Evolutionary conservation across 257 asterid species (phyloP).

Genomic region (Petunia axillaris): DNA sequence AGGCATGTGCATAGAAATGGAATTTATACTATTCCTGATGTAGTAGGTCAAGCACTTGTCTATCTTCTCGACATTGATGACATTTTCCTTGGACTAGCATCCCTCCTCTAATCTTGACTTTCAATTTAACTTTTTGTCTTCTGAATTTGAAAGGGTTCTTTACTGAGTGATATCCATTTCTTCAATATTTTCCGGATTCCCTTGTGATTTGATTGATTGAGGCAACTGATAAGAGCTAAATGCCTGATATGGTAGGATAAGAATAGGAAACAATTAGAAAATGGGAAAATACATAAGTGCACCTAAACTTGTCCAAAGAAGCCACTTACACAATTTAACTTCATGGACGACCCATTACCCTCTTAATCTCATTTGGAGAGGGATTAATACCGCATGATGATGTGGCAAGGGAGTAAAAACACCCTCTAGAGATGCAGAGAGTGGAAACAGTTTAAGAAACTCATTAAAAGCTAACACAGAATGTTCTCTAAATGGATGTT

Average conservation of each 20-base stretch:
- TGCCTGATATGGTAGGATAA: background rate
- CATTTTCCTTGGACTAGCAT: conserved; percentile 15
- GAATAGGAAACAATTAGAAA: too few species aligned
- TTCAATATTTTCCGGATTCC: background rate
- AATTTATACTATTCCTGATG: background rate
- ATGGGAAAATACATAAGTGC: too few species aligned
- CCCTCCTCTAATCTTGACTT: background rate
- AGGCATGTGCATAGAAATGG: background rate
- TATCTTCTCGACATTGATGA: background rate
- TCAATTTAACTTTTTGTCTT: background rate
- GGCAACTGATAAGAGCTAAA: background rate
- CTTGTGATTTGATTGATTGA: background rate
- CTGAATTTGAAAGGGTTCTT: background rate
- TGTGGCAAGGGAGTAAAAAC: too few species aligned
- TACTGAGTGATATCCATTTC: background rate
- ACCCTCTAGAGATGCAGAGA: too few species aligned
- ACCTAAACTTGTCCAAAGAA: too few species aligned
- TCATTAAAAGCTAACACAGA: too few species aligned
- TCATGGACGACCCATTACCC: too few species aligned
- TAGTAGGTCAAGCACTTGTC: background rate
- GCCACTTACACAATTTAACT: too few species aligned
- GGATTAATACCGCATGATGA: too few species aligned
- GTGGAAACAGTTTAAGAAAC: too few species aligned
- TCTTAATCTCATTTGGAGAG: too few species aligned
- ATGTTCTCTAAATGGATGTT: too few species aligned